Conservation (phyloP, 305 asterid species). For the Striga hermonthica region DNA sequence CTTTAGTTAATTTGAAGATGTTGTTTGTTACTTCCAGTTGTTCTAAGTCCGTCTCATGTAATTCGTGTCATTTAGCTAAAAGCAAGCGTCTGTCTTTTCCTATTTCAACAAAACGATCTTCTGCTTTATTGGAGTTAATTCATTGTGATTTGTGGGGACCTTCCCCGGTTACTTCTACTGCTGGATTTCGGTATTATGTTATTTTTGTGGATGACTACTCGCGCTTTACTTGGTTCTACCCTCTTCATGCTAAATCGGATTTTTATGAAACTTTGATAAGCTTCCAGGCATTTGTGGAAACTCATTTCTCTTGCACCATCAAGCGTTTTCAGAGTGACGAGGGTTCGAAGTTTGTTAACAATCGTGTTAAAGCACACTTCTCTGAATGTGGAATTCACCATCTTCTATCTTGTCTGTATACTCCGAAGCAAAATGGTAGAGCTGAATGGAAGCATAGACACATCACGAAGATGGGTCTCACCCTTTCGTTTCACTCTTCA, state of each 20-base stretch:
- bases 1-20: not conserved
- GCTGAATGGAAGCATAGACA: not conserved
- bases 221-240: conserved; percentile 22
- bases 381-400: conserved; percentile 9
- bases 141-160: conserved; percentile 16
- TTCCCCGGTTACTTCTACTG: not conserved
- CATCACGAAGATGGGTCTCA: not conserved
- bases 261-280: not conserved
- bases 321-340: conserved; percentile 24
- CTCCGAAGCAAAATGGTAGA: conserved; percentile 24
- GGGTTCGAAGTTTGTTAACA: conserved; percentile 14
- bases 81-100: not conserved
- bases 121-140: not conserved
- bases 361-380: not conserved
- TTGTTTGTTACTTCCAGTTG: not conserved
- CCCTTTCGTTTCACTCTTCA: not conserved
- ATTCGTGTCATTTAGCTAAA: not conserved
- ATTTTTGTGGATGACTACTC: conserved; percentile 21
- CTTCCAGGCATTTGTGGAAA: conserved; percentile 13
- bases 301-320: not conserved
- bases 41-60: not conserved
- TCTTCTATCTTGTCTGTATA: conserved; percentile 16
- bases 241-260: not conserved
- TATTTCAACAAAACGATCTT: not conserved
- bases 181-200: not conserved